Percentiles rank a stretch among this genome's conserved stretches.
phyloP scores from a whole-genome alignment of 345 rosid species.

The Eucalyptus brandiana region DNA sequence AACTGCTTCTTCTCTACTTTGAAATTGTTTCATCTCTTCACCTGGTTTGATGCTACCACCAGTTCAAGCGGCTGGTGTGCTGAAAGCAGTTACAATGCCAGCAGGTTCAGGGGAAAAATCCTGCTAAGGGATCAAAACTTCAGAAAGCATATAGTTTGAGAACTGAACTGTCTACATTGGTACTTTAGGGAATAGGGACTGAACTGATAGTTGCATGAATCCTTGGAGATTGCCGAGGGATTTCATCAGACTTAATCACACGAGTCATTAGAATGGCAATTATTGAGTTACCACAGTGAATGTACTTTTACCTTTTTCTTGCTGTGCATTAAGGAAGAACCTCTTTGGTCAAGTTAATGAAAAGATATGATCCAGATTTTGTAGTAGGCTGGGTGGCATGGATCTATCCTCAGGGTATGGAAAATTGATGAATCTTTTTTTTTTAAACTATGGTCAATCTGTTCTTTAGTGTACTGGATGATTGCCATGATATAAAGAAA shows the following conservation, averaged over 20 bases:
- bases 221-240: neutral
- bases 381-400: neutral
- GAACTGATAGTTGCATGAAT: neutral
- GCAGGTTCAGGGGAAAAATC: neutral
- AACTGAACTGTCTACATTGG: neutral
- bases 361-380: neutral
- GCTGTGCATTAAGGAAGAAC: neutral
- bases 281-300: neutral
- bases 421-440: neutral
- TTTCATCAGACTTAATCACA: neutral
- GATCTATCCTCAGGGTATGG: neutral
- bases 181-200: neutral
- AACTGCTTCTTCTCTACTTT: neutral
- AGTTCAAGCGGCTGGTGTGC: neutral
- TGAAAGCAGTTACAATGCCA: neutral
- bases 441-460: neutral
- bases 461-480: neutral
- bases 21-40: neutral
- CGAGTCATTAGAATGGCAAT: neutral
- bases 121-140: neutral
- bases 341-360: neutral
- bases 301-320: neutral
- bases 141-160: neutral
- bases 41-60: neutral
- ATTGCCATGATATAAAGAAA: neutral